Evolutionary conservation across 345 rosid genomes (phyloP), one percentile per base, ranked within the genome.

Genomic region (Populus pruinosa): DNA sequence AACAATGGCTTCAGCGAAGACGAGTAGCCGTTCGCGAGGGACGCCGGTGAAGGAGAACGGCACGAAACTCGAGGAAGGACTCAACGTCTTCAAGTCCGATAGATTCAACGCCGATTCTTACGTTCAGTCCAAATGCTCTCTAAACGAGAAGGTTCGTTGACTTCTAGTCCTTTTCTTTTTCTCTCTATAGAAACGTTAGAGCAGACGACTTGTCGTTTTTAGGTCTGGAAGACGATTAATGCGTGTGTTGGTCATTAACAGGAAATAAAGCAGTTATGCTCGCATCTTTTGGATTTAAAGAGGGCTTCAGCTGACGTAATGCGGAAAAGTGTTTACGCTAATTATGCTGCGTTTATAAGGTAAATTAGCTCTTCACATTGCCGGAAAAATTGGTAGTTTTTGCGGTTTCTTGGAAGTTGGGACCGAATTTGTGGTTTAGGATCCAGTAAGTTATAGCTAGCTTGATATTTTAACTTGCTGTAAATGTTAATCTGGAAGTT

Each of bases 251-350:
- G 71, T 38, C 27, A 55, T 50, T 78, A n/a, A 23, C 88, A 96
- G 99, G 99, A 96, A 86, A 81, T 96, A 77, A 91, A 88, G 81
- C 96, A 91, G 67, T 78, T 96, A 71, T 91, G 98, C 78, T 88
- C 95, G 3, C 79, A 87, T 82, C 88, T 96, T 74, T 76, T 96
- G 89, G 98, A 94, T 87, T 87, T 96, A 89, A 96, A 96, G 91
- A 92, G 82, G 89, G 94, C 90, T 76, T 96, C 99, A 20, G 99
- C 99, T 6, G 99, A 96, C 80, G 99, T 94, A 87, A 92, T 96
- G 99, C 90, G 99, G 17, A 91, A 85, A 82, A 96, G 98, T 78
- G 99, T 96, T 20, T 96, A 92, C 82, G 99, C 99, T 70, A 96
- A 96, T 78, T 96, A 96, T 77, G 77, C 99, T 5, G 98, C 99